phyloP scores from a whole-genome alignment of 106 monocot genomes.

The Platanthera guangdongensis region DNA sequence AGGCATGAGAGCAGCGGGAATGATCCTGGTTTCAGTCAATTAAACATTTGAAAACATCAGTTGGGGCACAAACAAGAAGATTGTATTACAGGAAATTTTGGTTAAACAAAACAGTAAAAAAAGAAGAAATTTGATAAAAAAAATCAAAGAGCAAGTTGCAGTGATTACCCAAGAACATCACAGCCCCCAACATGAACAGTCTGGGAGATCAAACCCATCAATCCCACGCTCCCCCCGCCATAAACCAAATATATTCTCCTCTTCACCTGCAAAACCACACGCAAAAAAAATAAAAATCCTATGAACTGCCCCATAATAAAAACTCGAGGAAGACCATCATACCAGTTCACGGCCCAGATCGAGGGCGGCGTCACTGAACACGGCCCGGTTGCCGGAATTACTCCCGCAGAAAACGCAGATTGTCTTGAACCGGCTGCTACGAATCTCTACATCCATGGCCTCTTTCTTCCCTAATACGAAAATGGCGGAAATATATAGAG shows the following conservation, averaged over 20 bases:
- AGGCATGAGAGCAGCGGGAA: conserved; percentile 7
- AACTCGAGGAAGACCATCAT: not conserved
- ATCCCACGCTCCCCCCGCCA: conserved; percentile 82
- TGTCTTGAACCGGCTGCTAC: conserved; percentile 30
- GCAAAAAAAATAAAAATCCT: not conserved
- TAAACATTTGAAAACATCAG: not conserved
- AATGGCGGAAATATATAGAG: not conserved
- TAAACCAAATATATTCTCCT: conserved; percentile 77
- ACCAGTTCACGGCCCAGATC: conserved; percentile 65
- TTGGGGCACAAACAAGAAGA: not conserved
- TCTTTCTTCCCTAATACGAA: not conserved
- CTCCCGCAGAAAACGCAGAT: conserved; percentile 90
- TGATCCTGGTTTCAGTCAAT: conserved; percentile 4
- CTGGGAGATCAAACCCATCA: conserved; percentile 81
- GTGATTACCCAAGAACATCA: conserved; percentile 72
- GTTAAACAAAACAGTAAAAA: too few relatives aligned
- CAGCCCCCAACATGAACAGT: conserved; percentile 74
- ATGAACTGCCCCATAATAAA: not conserved
- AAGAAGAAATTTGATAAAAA: not conserved
- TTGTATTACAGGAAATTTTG: too few relatives aligned
- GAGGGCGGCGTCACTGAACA: conserved; percentile 65
- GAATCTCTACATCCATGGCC: conserved; percentile 7
- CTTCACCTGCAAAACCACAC: conserved; percentile 36
- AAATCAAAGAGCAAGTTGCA: not conserved
- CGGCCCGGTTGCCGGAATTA: conserved; percentile 52